phyloP scores from a whole-genome alignment of 768 basidiomycete species.

The Tylopilus vinaceipallidus region DNA sequence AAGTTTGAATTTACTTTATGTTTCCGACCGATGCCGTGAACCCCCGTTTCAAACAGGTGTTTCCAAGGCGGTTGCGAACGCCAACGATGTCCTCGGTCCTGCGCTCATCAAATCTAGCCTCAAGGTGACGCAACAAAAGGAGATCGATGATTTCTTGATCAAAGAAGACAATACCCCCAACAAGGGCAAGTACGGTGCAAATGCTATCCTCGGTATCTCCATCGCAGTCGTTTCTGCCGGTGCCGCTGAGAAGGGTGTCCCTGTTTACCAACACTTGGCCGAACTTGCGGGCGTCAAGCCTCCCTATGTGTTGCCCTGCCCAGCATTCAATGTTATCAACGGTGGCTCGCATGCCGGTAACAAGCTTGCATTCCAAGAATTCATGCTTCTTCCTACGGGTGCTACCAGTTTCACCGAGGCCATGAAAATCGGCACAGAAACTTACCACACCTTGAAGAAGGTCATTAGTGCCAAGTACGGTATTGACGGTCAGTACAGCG shows the following conservation, averaged over 20 bases:
- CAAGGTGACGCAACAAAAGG: slow-evolving; percentile 86
- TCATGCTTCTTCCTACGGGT: slow-evolving; percentile 98
- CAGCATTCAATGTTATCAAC: slow-evolving; percentile 99
- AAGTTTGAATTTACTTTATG: slow-evolving; percentile 19
- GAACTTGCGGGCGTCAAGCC: slow-evolving; percentile 94
- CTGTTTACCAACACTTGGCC: slow-evolving; percentile 95
- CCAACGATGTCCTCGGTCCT: slow-evolving; percentile 89
- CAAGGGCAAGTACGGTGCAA: slow-evolving; percentile 99
- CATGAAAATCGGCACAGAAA: slow-evolving; percentile 98
- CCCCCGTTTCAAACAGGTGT: slow-evolving; percentile 59
- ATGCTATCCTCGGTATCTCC: slow-evolving; percentile 97
- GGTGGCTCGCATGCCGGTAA: slow-evolving; percentile 99
- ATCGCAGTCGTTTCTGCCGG: slow-evolving; percentile 94
- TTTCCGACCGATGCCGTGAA: background rate
- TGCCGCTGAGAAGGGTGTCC: slow-evolving; percentile 92
- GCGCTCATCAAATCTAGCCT: slow-evolving; percentile 82
- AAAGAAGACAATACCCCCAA: slow-evolving; percentile 96
- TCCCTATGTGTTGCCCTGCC: slow-evolving; percentile 88
- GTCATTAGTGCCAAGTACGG: slow-evolving; percentile 99
- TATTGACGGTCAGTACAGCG: slow-evolving; percentile 75
- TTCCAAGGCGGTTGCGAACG: slow-evolving; percentile 88
- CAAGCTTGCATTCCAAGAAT: slow-evolving; percentile 99
- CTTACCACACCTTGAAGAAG: slow-evolving; percentile 97
- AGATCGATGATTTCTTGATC: slow-evolving; percentile 97
- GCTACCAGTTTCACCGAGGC: slow-evolving; percentile 92